A percentile compares a stretch with the other conserved stretches of the same genome.
Conservation (phyloP, 148 eudicot species). For the Vaccinium myrtillus region DNA sequence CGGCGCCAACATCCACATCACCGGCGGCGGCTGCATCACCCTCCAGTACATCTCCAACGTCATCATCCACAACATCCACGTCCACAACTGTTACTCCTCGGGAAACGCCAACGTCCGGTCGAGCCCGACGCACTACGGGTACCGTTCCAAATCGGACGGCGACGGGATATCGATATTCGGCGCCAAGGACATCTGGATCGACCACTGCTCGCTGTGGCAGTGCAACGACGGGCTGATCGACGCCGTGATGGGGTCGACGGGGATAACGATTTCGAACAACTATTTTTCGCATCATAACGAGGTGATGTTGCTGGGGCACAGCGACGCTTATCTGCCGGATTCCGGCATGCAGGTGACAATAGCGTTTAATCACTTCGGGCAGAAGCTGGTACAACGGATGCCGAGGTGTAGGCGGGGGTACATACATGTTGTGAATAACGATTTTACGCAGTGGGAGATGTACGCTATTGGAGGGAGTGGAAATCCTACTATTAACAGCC, state of each 20-base stretch:
- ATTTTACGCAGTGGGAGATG: slow-evolving; percentile 18
- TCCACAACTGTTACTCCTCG: slow-evolving; percentile 26
- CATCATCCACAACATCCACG: slow-evolving; percentile 35
- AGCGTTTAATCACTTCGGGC: slow-evolving; percentile 17
- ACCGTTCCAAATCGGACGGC: slow-evolving; percentile 22
- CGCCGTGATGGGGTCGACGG: slow-evolving; percentile 22
- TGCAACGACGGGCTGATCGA: slow-evolving; percentile 29
- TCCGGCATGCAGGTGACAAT: slow-evolving; percentile 29
- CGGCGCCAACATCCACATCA: slow-evolving; percentile 26
- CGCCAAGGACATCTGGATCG: slow-evolving; percentile 29
- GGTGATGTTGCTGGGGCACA: slow-evolving; percentile 34
- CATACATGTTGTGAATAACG: slow-evolving; percentile 19
- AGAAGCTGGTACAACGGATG: slow-evolving; percentile 17
- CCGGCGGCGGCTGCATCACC: slow-evolving; percentile 34
- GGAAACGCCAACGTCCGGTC: slow-evolving; percentile 23
- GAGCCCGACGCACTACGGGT: slow-evolving; percentile 29
- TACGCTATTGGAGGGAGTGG: slow-evolving; percentile 21
- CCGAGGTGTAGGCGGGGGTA: slow-evolving; percentile 17
- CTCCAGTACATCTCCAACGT: slow-evolving; percentile 29
- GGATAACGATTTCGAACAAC: slow-evolving; percentile 26
- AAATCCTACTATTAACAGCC: slow-evolving; percentile 20
- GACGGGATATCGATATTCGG: slow-evolving; percentile 20
- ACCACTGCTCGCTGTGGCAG: slow-evolving; percentile 29
- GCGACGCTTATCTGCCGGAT: slow-evolving; percentile 30
- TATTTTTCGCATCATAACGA: slow-evolving; percentile 28